phyloP scores from a whole-genome alignment of 2,329 filamentous ascomycete species.

The Samsoniella hepiali region DNA sequence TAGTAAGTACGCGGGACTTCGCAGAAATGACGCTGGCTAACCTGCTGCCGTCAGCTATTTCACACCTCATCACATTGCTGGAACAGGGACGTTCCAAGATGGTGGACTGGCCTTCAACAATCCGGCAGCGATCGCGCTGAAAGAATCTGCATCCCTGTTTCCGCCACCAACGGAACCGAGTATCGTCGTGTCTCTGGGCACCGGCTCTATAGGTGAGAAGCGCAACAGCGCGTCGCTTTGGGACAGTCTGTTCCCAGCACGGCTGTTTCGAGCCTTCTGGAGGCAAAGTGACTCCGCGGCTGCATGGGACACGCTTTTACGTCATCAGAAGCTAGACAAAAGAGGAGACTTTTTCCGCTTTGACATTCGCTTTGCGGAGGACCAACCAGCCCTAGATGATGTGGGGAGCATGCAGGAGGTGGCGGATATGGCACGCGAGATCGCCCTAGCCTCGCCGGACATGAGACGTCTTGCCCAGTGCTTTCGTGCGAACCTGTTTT shows the following conservation, averaged over 20 bases:
- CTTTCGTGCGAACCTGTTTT: background rate
- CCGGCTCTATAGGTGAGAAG: slow-evolving; percentile 15
- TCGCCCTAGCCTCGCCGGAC: too few species aligned
- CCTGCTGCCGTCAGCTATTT: slow-evolving; percentile 20
- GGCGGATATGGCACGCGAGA: too few species aligned
- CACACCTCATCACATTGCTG: slow-evolving; percentile 18
- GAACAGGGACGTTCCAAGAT: slow-evolving; percentile 22
- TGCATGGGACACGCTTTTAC: slow-evolving; percentile 20
- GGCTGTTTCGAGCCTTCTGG: slow-evolving; percentile 19
- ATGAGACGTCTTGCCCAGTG: background rate
- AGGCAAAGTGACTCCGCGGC: slow-evolving; percentile 19
- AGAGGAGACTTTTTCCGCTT: slow-evolving; percentile 12
- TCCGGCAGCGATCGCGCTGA: slow-evolving; percentile 22
- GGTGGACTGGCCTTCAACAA: slow-evolving; percentile 25
- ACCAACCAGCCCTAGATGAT: background rate
- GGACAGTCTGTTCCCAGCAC: slow-evolving; percentile 10
- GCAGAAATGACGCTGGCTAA: background rate
- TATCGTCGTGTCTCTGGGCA: slow-evolving; percentile 23
- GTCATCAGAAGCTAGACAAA: slow-evolving; percentile 17
- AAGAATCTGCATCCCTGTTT: slow-evolving; percentile 20
- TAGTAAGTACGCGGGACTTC: slow-evolving; percentile 18
- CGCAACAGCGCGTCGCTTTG: background rate
- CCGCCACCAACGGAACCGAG: slow-evolving; percentile 20
- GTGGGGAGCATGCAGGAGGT: too few species aligned
- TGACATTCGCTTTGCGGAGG: background rate